phyloP scores from a whole-genome alignment of 75 land plant species.

The Sequoia sempervirens region DNA sequence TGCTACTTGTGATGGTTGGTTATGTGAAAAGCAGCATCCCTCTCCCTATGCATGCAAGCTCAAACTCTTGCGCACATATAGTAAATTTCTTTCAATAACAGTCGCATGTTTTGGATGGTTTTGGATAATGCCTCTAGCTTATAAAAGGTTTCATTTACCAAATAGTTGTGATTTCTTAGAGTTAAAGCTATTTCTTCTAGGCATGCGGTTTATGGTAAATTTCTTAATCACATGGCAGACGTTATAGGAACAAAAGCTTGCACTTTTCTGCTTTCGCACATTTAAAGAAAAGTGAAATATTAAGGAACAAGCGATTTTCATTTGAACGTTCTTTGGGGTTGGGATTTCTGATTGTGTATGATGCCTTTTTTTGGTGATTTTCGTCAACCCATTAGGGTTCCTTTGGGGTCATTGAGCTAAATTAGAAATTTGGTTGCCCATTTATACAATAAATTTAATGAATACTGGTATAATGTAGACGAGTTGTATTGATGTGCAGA shows the following conservation, averaged over 20 bases:
- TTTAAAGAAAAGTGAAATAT: neutral
- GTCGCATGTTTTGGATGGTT: neutral
- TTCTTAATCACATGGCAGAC: neutral
- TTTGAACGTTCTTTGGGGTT: neutral
- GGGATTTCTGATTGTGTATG: neutral
- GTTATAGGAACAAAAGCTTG: neutral
- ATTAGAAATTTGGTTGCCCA: neutral
- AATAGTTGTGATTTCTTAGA: neutral
- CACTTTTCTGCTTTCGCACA: neutral
- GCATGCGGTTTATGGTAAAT: neutral
- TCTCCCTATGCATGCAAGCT: neutral
- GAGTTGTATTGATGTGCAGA: too few species aligned
- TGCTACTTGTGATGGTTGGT: neutral
- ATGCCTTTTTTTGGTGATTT: neutral
- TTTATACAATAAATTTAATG: too few species aligned
- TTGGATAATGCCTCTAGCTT: neutral
- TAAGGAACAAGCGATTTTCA: neutral
- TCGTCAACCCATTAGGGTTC: neutral
- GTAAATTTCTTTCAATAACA: neutral
- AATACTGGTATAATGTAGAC: too few species aligned
- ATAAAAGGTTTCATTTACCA: neutral
- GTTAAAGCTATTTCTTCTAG: neutral
- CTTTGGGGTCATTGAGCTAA: neutral
- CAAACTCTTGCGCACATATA: neutral
- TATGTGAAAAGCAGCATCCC: neutral